phyloP scores from a whole-genome alignment of 2,329 filamentous ascomycete genomes.

The Metarhizium sp. region DNA sequence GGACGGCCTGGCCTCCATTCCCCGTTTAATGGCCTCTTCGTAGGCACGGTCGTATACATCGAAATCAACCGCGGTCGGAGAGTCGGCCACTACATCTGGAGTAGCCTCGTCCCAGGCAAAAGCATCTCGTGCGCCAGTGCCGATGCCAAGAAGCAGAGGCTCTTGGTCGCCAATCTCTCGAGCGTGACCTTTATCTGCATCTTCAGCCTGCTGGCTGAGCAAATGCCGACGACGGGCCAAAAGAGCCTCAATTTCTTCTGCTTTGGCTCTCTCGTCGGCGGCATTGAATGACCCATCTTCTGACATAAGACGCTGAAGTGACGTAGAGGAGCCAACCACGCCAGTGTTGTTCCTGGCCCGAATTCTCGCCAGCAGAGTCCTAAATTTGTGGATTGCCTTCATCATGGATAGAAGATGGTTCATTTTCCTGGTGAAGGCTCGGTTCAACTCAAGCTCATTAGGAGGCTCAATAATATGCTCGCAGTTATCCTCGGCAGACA shows the following conservation, averaged over 20 bases:
- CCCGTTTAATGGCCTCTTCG: slow-evolving; percentile 62
- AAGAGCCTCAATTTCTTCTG: slow-evolving; percentile 39
- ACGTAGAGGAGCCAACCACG: background rate
- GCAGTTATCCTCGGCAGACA: slow-evolving; percentile 80
- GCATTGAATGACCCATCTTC: slow-evolving; percentile 10
- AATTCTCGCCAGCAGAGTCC: slow-evolving; percentile 49
- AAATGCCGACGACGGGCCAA: slow-evolving; percentile 37
- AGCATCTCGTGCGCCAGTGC: slow-evolving; percentile 48
- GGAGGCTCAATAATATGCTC: slow-evolving; percentile 70
- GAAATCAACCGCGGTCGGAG: slow-evolving; percentile 73
- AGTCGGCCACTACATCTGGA: slow-evolving; percentile 62
- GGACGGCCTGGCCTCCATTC: slow-evolving; percentile 45
- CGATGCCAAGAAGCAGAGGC: slow-evolving; percentile 67
- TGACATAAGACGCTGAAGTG: background rate
- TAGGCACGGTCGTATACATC: slow-evolving; percentile 87
- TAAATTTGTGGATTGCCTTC: slow-evolving; percentile 87
- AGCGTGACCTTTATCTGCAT: slow-evolving; percentile 34
- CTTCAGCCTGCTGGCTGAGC: slow-evolving; percentile 21
- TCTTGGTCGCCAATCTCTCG: slow-evolving; percentile 53
- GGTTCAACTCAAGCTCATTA: slow-evolving; percentile 82
- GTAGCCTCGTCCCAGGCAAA: slow-evolving; percentile 29
- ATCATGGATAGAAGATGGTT: slow-evolving; percentile 79
- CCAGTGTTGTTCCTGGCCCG: slow-evolving; percentile 11
- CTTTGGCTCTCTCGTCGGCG: slow-evolving; percentile 26
- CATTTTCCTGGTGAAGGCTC: slow-evolving; percentile 86